phyloP scores from a whole-genome alignment of 208 protist genomes.

The Blastocrithidia nonstop region DNA sequence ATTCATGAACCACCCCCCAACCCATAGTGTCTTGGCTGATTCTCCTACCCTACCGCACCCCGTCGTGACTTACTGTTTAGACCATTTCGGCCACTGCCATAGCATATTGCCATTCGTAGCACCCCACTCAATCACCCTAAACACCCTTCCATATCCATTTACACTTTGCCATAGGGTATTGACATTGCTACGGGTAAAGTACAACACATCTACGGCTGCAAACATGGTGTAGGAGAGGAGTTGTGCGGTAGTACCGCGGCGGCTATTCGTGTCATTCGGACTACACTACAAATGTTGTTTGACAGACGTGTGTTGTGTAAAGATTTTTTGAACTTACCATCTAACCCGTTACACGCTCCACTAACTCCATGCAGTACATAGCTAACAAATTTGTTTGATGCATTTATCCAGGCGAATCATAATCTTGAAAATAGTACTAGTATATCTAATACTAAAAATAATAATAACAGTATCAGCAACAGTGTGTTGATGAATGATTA shows the following conservation, averaged over 20 bases:
- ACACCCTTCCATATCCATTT: constrained; percentile 28
- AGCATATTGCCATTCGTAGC: constrained; percentile 15
- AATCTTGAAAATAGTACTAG: no score
- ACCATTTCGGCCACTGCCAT: constrained; percentile 18
- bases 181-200: no score
- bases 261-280: constrained; percentile 30
- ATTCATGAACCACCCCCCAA: constrained; percentile 14
- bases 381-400: constrained; percentile 17
- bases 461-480: constrained; percentile 3
- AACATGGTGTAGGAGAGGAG: constrained; percentile 16
- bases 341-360: constrained; percentile 32
- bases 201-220: constrained; percentile 17
- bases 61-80: constrained; percentile 21
- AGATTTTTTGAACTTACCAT: constrained; percentile 21
- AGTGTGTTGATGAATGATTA: constrained; percentile 9
- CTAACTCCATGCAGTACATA: constrained; percentile 6
- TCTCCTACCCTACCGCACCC: constrained; percentile 33
- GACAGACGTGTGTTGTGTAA: constrained; percentile 15
- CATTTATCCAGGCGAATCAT: no score
- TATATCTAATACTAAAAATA: no score
- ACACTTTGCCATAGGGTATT: constrained; percentile 13
- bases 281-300: constrained; percentile 39
- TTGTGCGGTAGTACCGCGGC: constrained; percentile 29
- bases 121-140: constrained; percentile 17
- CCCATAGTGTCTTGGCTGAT: constrained; percentile 27